These are phyloP conservation scores for Podospora bellae-mahoneyi DNA, from an alignment of 495 filamentous ascomycete genomes.

Conservation along the genomic window DNA sequence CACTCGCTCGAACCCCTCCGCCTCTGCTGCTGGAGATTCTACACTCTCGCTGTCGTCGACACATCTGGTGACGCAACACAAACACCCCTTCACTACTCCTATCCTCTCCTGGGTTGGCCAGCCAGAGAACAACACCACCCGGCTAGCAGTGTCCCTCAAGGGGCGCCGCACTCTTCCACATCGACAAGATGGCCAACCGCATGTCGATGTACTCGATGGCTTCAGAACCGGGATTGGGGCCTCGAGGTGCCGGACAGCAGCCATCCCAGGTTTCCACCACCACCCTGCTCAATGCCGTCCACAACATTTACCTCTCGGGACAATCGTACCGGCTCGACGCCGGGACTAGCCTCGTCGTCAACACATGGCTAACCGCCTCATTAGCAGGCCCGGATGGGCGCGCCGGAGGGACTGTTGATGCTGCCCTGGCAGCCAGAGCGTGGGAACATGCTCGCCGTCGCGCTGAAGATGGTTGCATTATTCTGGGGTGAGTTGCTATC, in stretches of 20 bases:
- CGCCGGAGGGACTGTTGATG: conserved; percentile 73
- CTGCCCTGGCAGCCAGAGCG: conserved; percentile 71
- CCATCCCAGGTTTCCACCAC: conserved; percentile 84
- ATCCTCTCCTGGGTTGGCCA: neutral
- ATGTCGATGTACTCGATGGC: conserved; percentile 85
- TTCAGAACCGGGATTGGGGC: conserved; percentile 52
- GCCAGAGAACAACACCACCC: conserved; percentile 4
- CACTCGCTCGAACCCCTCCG: conserved; percentile 17
- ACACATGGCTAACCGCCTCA: conserved; percentile 84
- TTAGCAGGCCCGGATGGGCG: conserved; percentile 62
- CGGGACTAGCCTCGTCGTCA: conserved; percentile 89
- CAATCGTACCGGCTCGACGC: conserved; percentile 82
- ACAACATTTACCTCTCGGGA: conserved; percentile 79
- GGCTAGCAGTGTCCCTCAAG: conserved; percentile 34
- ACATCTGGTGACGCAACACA: neutral
- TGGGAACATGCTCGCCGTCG: conserved; percentile 96
- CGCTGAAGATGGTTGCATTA: conserved; percentile 92
- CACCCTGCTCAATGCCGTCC: conserved; percentile 83
- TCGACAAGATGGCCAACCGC: conserved; percentile 66
- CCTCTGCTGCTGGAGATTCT: no score
- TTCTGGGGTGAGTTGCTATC: conserved; percentile 65
- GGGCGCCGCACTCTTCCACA: conserved; percentile 19
- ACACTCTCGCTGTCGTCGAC: neutral
- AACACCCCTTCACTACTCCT: neutral
- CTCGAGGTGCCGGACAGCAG: conserved; percentile 61